phyloP scores from a whole-genome alignment of 306 rosid species.

The Rosa lucieae region DNA sequence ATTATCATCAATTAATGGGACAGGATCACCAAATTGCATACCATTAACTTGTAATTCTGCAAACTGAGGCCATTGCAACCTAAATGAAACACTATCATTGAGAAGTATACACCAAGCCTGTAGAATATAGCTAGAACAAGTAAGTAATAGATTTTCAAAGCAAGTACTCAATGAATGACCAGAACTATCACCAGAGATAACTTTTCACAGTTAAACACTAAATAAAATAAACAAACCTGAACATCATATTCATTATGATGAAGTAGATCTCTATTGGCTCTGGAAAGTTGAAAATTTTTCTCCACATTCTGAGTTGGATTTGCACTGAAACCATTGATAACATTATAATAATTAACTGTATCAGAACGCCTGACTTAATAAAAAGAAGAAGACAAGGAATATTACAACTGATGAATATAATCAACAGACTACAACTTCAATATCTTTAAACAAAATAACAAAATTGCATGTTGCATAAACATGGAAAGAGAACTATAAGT shows the following conservation, averaged over 20 bases:
- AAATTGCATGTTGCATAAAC: not conserved
- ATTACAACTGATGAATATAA: not conserved
- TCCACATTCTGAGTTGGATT: slow-evolving; percentile 83
- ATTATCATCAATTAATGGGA: not conserved
- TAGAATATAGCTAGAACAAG: not conserved
- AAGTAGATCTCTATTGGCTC: slow-evolving; percentile 69
- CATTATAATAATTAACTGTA: not conserved
- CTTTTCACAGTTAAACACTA: slow-evolving; percentile 19
- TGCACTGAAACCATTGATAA: slow-evolving; percentile 40
- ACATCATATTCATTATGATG: slow-evolving; percentile 66
- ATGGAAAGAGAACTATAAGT: not conserved
- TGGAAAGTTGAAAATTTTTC: slow-evolving; percentile 76
- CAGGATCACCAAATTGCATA: slow-evolving; percentile 30
- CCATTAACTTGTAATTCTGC: slow-evolving; percentile 89
- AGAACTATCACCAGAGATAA: slow-evolving; percentile 9
- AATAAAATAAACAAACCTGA: slow-evolving; percentile 57
- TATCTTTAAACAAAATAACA: not conserved
- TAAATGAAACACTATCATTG: slow-evolving; percentile 88
- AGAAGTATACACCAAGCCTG: slow-evolving; percentile 99
- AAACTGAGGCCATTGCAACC: slow-evolving; percentile 99
- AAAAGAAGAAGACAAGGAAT: not conserved
- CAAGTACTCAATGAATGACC: slow-evolving; percentile 11
- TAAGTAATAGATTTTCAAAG: not conserved
- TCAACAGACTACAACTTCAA: not conserved
- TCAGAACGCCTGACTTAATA: not conserved